These are phyloP conservation scores for Boletus subparvulus DNA, from an alignment of 768 basidiomycete species.

Conservation along the genomic window DNA sequence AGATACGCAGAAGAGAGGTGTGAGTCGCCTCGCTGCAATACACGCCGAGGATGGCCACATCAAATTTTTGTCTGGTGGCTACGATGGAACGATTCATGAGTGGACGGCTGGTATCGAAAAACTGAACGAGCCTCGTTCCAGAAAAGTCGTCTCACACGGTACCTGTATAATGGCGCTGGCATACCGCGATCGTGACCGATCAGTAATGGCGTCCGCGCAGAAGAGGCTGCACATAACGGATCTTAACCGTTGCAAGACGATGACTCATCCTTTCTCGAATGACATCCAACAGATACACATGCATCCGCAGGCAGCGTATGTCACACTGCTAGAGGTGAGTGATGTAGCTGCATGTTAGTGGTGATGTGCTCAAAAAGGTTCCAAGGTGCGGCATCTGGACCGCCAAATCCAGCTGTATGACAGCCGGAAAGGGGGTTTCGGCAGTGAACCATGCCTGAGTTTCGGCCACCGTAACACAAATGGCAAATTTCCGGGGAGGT, in stretches of 20 bases:
- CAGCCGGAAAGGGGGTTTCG: conserved; percentile 39
- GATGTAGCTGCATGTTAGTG: conserved; percentile 13
- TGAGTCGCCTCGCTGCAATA: conserved; percentile 45
- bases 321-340: conserved; percentile 50
- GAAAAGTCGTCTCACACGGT: conserved; percentile 32
- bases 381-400: conserved; percentile 49
- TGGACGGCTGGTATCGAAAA: conserved; percentile 35
- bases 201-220: conserved; percentile 38
- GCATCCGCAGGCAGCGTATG: conserved; percentile 41
- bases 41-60: conserved; percentile 28
- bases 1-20: conserved; percentile 31
- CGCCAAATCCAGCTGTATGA: conserved; percentile 52
- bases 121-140: conserved; percentile 24
- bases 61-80: conserved; percentile 49
- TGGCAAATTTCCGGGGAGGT: conserved; percentile 25
- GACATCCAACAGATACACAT: conserved; percentile 46
- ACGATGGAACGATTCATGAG: conserved; percentile 44
- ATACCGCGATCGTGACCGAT: conserved; percentile 34
- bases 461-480: conserved; percentile 42
- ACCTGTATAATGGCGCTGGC: conserved; percentile 39
- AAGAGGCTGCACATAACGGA: conserved; percentile 37
- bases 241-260: conserved; percentile 35
- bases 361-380: conserved; percentile 11
- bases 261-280: conserved; percentile 37
- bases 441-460: conserved; percentile 39